Conservation (phyloP, 2,329 filamentous ascomycete species). For the Metarhizium humberi region DNA sequence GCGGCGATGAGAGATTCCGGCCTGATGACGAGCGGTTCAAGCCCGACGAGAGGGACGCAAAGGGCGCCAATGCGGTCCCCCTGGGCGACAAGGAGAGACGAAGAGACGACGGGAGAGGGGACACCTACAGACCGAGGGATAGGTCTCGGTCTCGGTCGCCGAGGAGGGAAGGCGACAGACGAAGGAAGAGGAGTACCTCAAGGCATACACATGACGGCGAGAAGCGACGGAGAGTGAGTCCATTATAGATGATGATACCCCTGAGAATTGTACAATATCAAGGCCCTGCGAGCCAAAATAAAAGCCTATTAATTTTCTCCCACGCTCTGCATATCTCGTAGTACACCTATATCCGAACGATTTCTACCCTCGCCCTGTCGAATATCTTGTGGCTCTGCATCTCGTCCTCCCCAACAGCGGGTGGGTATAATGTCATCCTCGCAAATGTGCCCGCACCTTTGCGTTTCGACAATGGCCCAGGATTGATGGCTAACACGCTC, state of each 20-base stretch:
- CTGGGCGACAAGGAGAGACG: slow-evolving; percentile 40
- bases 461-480: slow-evolving; percentile 77
- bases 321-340: slow-evolving; percentile 1
- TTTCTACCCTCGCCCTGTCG: slow-evolving; percentile 76
- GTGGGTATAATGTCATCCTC: slow-evolving; percentile 64
- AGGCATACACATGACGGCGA: slow-evolving; percentile 47
- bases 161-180: slow-evolving; percentile 29
- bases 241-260: slow-evolving; percentile 26
- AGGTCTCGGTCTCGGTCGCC: slow-evolving; percentile 34
- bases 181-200: slow-evolving; percentile 49
- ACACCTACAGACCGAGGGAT: slow-evolving; percentile 1
- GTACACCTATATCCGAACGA: slow-evolving; percentile 59
- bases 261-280: not conserved
- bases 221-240: slow-evolving; percentile 50
- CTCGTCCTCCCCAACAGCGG: slow-evolving; percentile 47
- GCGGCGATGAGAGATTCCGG: slow-evolving; percentile 56
- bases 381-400: slow-evolving; percentile 68
- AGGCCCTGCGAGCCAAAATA: not conserved
- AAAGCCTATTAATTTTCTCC: too few species aligned
- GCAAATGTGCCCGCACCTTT: slow-evolving; percentile 80
- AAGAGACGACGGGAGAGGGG: slow-evolving; percentile 10
- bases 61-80: slow-evolving; percentile 62
- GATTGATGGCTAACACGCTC: slow-evolving; percentile 83
- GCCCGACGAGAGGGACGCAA: slow-evolving; percentile 34
- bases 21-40: slow-evolving; percentile 48